Percentiles rank a stretch among this genome's conserved stretches.
Evolutionary conservation across 164 flowering plant genomes (phyloP).

Genomic region (Sextonia rubra): DNA sequence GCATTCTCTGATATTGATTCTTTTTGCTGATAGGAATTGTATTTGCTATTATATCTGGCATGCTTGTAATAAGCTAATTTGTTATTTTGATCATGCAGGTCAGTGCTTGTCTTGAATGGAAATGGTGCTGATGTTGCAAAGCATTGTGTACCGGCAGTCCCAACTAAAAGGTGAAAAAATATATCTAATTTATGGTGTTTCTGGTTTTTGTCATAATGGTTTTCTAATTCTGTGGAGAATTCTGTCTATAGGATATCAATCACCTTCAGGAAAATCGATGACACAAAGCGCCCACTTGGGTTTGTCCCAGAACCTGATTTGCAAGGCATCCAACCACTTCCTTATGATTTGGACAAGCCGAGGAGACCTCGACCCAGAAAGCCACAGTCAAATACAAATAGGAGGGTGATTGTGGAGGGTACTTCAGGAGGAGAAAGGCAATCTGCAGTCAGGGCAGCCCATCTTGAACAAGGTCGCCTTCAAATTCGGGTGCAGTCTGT

Average conservation of each 20-base stretch:
- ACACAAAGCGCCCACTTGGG: slow-evolving; percentile 50
- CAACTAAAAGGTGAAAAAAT: slow-evolving; percentile 57
- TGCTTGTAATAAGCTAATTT: neutral
- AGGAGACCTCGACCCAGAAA: slow-evolving; percentile 20
- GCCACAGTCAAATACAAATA: slow-evolving; percentile 17
- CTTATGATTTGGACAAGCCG: slow-evolving; percentile 34
- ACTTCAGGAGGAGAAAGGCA: slow-evolving; percentile 11
- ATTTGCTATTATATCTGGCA: too few species aligned
- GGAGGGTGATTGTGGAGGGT: slow-evolving; percentile 17
- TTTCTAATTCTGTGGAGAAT: neutral
- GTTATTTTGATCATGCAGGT: slow-evolving; percentile 32
- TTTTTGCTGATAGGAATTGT: too few species aligned
- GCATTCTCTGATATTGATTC: too few species aligned
- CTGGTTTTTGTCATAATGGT: neutral
- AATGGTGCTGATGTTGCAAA: slow-evolving; percentile 93
- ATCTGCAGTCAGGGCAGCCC: slow-evolving; percentile 7
- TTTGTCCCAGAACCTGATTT: slow-evolving; percentile 71
- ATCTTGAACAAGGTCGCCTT: slow-evolving; percentile 24
- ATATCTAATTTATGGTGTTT: neutral
- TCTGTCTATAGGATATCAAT: slow-evolving; percentile 68
- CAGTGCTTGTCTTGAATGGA: slow-evolving; percentile 87
- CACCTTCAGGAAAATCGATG: slow-evolving; percentile 92
- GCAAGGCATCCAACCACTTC: slow-evolving; percentile 65
- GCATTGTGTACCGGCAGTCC: slow-evolving; percentile 96
- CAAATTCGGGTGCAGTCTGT: slow-evolving; percentile 17